Conservation (phyloP, 495 filamentous ascomycete species). For the Penicillium fimorum region DNA sequence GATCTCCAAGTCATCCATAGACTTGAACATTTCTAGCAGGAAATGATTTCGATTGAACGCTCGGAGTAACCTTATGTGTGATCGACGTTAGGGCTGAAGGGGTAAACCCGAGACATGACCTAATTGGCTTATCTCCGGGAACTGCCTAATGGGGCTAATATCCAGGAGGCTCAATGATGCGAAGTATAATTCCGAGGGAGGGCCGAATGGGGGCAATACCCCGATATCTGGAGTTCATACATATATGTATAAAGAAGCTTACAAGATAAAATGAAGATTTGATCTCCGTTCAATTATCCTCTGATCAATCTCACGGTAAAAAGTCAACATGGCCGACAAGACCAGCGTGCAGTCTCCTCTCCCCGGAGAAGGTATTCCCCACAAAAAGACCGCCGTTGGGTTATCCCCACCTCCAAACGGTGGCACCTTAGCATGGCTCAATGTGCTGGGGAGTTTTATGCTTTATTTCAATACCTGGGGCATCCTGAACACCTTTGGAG, state of each 20-base stretch:
- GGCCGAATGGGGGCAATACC: too few relatives aligned
- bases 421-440: constrained; percentile 28
- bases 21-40: background rate
- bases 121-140: background rate
- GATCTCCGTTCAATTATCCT: background rate
- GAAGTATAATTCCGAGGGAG: too few relatives aligned
- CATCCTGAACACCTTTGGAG: constrained; percentile 50
- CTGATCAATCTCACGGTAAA: too few relatives aligned
- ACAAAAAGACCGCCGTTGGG: background rate
- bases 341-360: background rate
- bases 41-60: background rate
- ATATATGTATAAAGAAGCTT: too few relatives aligned
- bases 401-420: constrained; percentile 22
- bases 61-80: background rate
- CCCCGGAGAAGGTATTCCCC: background rate
- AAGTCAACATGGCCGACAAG: background rate
- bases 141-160: background rate
- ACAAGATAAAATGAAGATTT: background rate
- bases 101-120: background rate
- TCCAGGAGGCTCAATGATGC: too few relatives aligned
- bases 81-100: background rate
- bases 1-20: too few relatives aligned
- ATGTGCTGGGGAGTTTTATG: constrained; percentile 26
- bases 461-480: constrained; percentile 41
- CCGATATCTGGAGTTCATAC: too few relatives aligned